phyloP scores from a whole-genome alignment of 225 moss, liverwort and hornwort species.

The Climacium dendroides region DNA sequence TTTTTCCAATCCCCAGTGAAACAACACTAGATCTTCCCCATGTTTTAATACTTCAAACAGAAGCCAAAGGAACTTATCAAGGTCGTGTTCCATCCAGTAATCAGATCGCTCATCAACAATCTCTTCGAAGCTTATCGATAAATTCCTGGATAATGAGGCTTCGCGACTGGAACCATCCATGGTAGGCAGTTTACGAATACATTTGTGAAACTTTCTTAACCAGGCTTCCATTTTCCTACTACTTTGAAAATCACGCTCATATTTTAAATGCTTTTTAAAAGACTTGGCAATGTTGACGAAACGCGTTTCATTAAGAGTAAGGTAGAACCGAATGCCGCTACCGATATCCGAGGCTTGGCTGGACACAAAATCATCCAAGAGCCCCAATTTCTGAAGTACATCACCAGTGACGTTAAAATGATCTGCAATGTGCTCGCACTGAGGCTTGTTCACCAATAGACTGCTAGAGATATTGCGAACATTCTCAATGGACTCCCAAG shows the following conservation, averaged over 20 bases:
- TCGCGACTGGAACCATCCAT: not conserved
- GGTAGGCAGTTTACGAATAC: not conserved
- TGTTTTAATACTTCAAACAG: not conserved
- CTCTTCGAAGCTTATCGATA: no score
- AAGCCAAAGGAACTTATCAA: not conserved
- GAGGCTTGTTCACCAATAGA: not conserved
- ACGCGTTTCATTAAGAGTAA: not conserved
- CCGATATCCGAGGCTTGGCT: not conserved
- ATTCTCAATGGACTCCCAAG: not conserved
- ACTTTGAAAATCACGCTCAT: no score
- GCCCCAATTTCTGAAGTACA: not conserved
- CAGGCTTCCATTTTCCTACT: accelerated
- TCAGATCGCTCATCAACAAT: not conserved
- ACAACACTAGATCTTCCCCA: not conserved
- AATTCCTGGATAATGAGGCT: no score
- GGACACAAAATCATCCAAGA: not conserved
- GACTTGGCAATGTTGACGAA: accelerated
- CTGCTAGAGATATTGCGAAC: not conserved
- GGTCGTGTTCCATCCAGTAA: accelerated
- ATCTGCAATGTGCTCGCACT: not conserved
- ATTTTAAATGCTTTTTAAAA: not conserved
- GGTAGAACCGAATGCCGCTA: not conserved
- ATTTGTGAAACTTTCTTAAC: no score
- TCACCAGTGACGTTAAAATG: not conserved
- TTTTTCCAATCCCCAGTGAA: not conserved